Evolutionary conservation across 108 stramenopile genomes (phyloP), one percentile per base, ranked within the genome.

Genomic region (Craspedostauros australis): DNA sequence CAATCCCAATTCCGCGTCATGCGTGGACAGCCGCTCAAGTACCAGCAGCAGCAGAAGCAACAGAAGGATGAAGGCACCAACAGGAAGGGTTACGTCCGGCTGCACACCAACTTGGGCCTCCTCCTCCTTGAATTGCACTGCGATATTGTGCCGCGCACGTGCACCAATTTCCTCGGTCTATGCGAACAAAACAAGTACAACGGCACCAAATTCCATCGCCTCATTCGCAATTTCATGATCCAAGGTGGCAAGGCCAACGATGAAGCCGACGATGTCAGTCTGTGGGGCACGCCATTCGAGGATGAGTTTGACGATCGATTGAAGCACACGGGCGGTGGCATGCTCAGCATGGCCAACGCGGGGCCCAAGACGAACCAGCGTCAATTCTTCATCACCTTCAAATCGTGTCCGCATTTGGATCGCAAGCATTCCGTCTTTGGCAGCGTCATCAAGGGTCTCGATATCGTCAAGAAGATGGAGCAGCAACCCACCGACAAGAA

Each of bases 371-470:
- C 93, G 9, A 96, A 95, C 57, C 47, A 64, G 42, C 59, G 76
- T 39, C 99, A 99, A 75, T 99, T 99, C 62, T 99, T 95, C 72
- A 73, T 99, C 22, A 98, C 96, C 2, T 94, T 88, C 60, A 74
- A 75, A 39, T 57, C 77, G 9, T 82, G 82, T 46, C 57, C 68
- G 11, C 96, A 98, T 72, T 76, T 99, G 42, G 95, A 99, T 68
- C 76, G 83, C 12, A 98, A 97, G 67, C 99, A 99, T 71, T 76
- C 78, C 11, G 87, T 98, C 0, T 98, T 99, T 76, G 99, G 95
- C 3, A 57, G 70, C 42, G 91, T 99, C 1, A 75, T 96, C 4
- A 67, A 93, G 25, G 98, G 97, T 19, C 27, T 83, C 26, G 42
- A 79, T 83, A 51, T 94, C 72, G 50, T 52, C 50, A 30, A 58